A percentile compares a stretch with the other conserved stretches of the same genome.
Conservation (phyloP, 192 early-diverging fungal species). For the Rhizoclosmatium globosum region DNA sequence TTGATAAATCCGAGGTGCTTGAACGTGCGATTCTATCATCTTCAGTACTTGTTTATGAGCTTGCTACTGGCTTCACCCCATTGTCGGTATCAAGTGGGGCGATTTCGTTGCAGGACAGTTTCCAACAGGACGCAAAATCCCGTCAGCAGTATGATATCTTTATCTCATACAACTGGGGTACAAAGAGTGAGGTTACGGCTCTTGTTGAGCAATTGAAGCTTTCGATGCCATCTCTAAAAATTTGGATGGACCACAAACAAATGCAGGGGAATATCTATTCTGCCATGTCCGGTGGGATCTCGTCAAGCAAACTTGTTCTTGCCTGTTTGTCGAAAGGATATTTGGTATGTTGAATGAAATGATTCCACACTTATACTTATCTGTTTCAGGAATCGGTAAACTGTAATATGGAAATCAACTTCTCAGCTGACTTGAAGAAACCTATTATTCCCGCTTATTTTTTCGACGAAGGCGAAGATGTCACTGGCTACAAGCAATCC, state of each 20-base stretch:
- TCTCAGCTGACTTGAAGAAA: constrained; percentile 27
- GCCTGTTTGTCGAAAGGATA: constrained; percentile 24
- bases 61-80: too few species aligned
- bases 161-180: too few species aligned
- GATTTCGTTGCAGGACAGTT: too few species aligned
- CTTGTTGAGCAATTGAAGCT: too few species aligned
- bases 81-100: too few species aligned
- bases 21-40: too few species aligned
- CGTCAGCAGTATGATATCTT: too few species aligned
- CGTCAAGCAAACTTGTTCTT: constrained; percentile 18
- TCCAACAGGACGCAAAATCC: too few species aligned
- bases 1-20: too few species aligned
- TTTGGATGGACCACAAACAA: constrained; percentile 26
- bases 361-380: neutral
- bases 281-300: constrained; percentile 20
- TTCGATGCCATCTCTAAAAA: neutral
- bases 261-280: constrained; percentile 29
- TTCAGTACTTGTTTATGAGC: too few species aligned
- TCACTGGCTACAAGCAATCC: neutral
- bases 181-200: too few species aligned
- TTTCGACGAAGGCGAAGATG: constrained; percentile 1
- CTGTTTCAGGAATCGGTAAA: neutral
- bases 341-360: neutral
- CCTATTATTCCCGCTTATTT: constrained; percentile 2
- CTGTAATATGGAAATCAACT: constrained; percentile 17